A percentile compares a stretch with the other conserved stretches of the same genome.
Evolutionary conservation across 139 green algal species (phyloP).

Genomic region (Chlamydomonas incerta): DNA sequence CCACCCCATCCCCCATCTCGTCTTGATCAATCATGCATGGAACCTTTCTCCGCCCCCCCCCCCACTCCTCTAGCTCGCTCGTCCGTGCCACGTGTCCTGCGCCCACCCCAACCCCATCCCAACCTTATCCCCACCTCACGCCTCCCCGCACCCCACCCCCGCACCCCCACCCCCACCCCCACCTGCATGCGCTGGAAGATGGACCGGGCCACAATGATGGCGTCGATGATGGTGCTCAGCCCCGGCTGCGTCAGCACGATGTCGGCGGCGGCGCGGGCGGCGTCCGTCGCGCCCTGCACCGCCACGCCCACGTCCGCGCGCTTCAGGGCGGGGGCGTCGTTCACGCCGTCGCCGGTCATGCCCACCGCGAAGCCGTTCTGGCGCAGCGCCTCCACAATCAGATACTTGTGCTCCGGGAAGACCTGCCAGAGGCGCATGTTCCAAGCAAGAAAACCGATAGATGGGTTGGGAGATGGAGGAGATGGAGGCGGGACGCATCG

Average conservation of each 20-base stretch:
- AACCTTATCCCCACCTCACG: too few relatives aligned
- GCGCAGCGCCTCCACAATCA: constrained; percentile 82
- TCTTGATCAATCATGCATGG: too few relatives aligned
- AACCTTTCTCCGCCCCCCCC: too few relatives aligned
- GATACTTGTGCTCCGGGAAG: constrained; percentile 84
- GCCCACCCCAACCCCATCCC: too few relatives aligned
- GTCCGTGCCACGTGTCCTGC: too few relatives aligned
- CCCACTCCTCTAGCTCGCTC: too few relatives aligned
- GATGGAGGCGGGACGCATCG: too few relatives aligned
- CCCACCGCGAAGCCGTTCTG: constrained; percentile 75
- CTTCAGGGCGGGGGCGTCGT: constrained; percentile 93
- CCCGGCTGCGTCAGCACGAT: constrained; percentile 90
- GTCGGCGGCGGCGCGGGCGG: constrained; percentile 87
- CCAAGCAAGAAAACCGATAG: too few relatives aligned
- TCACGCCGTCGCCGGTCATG: constrained; percentile 89
- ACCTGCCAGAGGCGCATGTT: constrained; percentile 44
- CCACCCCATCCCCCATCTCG: too few relatives aligned
- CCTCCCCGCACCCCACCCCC: too few relatives aligned
- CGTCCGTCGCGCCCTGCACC: constrained; percentile 85
- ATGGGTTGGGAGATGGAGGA: too few relatives aligned
- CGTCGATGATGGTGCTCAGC: constrained; percentile 82
- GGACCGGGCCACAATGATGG: constrained; percentile 77
- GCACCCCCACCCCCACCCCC: too few relatives aligned
- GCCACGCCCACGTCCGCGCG: constrained; percentile 90
- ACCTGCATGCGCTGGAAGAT: constrained; percentile 88